A percentile compares a stretch with the other conserved stretches of the same genome.
These are phyloP conservation scores for Xylaria curta DNA, from an alignment of 495 filamentous ascomycete species.

Conservation along the genomic window DNA sequence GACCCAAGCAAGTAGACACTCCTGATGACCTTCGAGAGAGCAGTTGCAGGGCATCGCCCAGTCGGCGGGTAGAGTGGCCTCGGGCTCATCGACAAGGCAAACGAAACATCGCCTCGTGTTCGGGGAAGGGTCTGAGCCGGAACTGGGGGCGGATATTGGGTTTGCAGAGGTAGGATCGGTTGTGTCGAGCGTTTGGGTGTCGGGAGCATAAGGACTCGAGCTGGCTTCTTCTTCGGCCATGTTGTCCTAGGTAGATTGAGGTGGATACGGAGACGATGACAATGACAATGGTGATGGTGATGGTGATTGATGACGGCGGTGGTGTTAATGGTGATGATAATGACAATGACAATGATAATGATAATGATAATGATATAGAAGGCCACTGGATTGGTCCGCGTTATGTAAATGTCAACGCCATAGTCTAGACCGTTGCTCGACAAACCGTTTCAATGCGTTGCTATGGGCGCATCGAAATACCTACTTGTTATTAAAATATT, in stretches of 20 bases:
- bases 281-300: background rate
- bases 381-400: background rate
- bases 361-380: background rate
- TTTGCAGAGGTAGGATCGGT: background rate
- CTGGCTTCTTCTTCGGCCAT: slow-evolving; percentile 14
- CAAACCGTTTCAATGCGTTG: background rate
- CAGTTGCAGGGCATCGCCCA: slow-evolving; percentile 92
- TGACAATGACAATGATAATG: no score
- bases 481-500: background rate
- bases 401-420: slow-evolving; percentile 16
- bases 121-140: slow-evolving; percentile 27
- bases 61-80: slow-evolving; percentile 65
- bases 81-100: slow-evolving; percentile 84
- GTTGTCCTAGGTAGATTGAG: background rate
- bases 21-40: slow-evolving; percentile 86
- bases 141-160: background rate
- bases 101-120: slow-evolving; percentile 84
- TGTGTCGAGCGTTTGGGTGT: slow-evolving; percentile 15
- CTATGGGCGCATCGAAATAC: background rate
- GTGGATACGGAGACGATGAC: background rate
- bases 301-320: background rate
- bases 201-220: slow-evolving; percentile 24
- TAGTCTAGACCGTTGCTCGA: background rate
- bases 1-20: slow-evolving; percentile 89
- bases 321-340: background rate